Conservation (phyloP, 2,329 filamentous ascomycete genomes). For the Trichoderma sp. region DNA sequence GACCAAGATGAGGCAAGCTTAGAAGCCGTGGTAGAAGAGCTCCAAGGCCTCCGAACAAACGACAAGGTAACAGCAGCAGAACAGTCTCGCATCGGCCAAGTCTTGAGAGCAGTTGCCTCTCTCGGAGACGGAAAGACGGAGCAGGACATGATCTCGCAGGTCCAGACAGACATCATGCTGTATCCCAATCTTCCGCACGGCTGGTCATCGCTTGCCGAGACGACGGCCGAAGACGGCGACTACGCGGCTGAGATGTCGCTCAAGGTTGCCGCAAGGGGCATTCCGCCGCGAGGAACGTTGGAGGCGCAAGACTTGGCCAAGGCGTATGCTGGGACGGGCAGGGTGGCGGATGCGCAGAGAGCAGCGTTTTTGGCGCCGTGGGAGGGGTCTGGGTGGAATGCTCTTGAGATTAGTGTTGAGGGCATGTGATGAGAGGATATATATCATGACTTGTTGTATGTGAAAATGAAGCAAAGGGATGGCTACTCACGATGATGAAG, state of each 20-base stretch:
- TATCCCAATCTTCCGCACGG: constrained; percentile 76
- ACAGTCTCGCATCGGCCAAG: constrained; percentile 68
- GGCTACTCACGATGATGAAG: background rate
- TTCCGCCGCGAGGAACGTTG: constrained; percentile 71
- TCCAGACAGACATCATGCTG: constrained; percentile 77
- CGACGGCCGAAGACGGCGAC: constrained; percentile 28
- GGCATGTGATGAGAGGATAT: constrained; percentile 23
- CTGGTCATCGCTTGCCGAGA: constrained; percentile 73
- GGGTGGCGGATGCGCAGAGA: constrained; percentile 71
- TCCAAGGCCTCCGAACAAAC: constrained; percentile 70
- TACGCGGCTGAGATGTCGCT: constrained; percentile 74
- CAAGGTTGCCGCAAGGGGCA: constrained; percentile 70
- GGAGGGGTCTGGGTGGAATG: constrained; percentile 65
- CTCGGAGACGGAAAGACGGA: constrained; percentile 52
- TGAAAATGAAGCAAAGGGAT: background rate
- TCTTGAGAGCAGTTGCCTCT: constrained; percentile 73
- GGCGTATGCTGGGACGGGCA: constrained; percentile 74
- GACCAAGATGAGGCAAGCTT: constrained; percentile 78
- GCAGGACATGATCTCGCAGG: constrained; percentile 60
- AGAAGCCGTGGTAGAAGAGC: constrained; percentile 77
- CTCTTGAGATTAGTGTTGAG: constrained; percentile 43
- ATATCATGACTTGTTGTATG: background rate
- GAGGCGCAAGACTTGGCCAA: constrained; percentile 68
- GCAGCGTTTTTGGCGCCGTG: constrained; percentile 83
- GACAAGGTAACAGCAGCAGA: constrained; percentile 64